A percentile compares a stretch with the other conserved stretches of the same genome.
These are phyloP conservation scores for Alternaria angustiovoidea DNA, from an alignment of 2,329 filamentous ascomycete species.

Conservation along the genomic window DNA sequence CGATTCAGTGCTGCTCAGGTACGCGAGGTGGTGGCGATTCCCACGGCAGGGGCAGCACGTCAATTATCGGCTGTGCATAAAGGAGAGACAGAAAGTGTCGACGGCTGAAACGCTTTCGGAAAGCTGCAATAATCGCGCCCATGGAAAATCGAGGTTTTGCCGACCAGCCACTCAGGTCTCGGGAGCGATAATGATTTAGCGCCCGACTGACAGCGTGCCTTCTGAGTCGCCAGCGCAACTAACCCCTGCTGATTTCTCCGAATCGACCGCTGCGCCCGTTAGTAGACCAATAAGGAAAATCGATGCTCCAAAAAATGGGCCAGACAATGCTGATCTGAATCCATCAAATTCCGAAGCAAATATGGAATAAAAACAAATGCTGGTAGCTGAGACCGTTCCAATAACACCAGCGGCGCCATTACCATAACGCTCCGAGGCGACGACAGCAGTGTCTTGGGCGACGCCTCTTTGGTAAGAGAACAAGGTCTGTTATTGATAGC, in stretches of 20 bases:
- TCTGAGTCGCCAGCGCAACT: conserved; percentile 42
- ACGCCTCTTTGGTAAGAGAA: conserved; percentile 34
- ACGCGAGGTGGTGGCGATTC: conserved; percentile 42
- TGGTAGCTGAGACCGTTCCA: conserved; percentile 45
- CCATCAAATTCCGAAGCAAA: conserved; percentile 49
- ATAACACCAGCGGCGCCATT: conserved; percentile 35
- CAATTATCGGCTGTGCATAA: conserved; percentile 47
- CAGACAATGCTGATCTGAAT: conserved; percentile 50
- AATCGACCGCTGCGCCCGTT: conserved; percentile 40
- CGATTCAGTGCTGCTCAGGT: conserved; percentile 36
- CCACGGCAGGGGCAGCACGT: conserved; percentile 31
- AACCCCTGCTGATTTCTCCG: conserved; percentile 48
- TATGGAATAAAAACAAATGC: conserved; percentile 39
- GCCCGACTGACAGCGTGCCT: conserved; percentile 41
- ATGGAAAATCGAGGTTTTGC: conserved; percentile 42
- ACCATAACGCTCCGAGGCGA: conserved; percentile 33
- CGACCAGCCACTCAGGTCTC: conserved; percentile 43
- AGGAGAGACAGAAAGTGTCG: conserved; percentile 37
- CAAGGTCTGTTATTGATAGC: conserved; percentile 36
- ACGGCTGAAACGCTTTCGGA: conserved; percentile 48
- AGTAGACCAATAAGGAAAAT: conserved; percentile 41
- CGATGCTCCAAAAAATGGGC: conserved; percentile 38
- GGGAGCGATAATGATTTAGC: conserved; percentile 46
- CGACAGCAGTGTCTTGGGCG: conserved; percentile 15
- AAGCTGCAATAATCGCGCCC: conserved; percentile 41